Conservation (phyloP, 2,329 filamentous ascomycete genomes). For the Pseudogymnoascus sp. region DNA sequence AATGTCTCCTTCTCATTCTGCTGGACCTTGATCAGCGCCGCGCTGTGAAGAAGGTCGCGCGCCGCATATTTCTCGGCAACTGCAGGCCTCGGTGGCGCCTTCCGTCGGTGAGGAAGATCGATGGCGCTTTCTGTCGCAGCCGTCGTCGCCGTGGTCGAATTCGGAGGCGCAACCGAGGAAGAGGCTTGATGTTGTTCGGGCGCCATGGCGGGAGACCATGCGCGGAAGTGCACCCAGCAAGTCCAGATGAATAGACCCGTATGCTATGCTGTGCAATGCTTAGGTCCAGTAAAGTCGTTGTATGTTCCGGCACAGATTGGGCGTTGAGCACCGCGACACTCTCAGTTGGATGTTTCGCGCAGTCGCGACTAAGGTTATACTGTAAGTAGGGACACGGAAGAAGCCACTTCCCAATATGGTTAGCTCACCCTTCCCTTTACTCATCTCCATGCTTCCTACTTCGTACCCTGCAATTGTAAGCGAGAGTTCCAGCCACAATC, state of each 20-base stretch:
- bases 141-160: conserved; percentile 11
- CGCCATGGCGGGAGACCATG: conserved; percentile 25
- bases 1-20: conserved; percentile 48
- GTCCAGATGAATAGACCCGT: background rate
- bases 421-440: background rate
- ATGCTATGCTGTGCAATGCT: background rate
- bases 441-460: background rate
- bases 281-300: background rate
- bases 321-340: conserved; percentile 4
- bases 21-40: conserved; percentile 42
- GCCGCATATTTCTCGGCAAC: conserved; percentile 57
- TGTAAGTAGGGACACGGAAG: conserved; percentile 4
- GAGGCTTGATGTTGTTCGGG: conserved; percentile 24
- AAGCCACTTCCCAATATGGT: background rate
- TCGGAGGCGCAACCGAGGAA: conserved; percentile 18
- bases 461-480: background rate
- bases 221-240: background rate
- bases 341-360: conserved; percentile 4
- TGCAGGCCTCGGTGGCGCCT: background rate
- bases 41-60: conserved; percentile 53
- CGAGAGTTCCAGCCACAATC: background rate
- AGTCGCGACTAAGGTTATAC: conserved; percentile 3
- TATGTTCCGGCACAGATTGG: conserved; percentile 2
- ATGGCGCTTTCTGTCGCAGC: conserved; percentile 16
- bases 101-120: conserved; percentile 21